Conservation (phyloP, 768 basidiomycete genomes). For the Tricholoma matsutake region DNA sequence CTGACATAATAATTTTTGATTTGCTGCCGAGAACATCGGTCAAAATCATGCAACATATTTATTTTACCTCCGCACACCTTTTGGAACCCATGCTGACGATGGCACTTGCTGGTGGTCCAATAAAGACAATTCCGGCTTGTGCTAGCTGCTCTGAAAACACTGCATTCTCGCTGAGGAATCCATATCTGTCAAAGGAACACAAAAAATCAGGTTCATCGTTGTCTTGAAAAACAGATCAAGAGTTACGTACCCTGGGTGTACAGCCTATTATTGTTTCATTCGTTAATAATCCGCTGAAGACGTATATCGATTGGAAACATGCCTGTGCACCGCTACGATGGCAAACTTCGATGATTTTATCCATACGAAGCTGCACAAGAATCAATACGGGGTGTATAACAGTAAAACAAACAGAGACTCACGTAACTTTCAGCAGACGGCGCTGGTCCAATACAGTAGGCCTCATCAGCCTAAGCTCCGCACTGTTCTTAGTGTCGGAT, state of each 20-base stretch:
- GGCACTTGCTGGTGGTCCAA: slow-evolving; percentile 85
- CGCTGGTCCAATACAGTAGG: slow-evolving; percentile 92
- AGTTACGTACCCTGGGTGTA: slow-evolving; percentile 77
- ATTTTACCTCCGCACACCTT: slow-evolving; percentile 46
- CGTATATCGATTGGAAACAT: slow-evolving; percentile 14
- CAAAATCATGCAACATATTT: not conserved
- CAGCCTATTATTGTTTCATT: slow-evolving; percentile 50
- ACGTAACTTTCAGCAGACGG: slow-evolving; percentile 89
- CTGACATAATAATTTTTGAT: slow-evolving; percentile 92
- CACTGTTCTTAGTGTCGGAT: slow-evolving; percentile 1
- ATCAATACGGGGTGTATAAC: not conserved
- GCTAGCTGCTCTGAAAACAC: slow-evolving; percentile 71
- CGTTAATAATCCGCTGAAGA: slow-evolving; percentile 1
- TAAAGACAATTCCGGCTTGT: slow-evolving; percentile 82
- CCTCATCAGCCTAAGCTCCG: slow-evolving; percentile 69
- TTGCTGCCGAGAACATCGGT: slow-evolving; percentile 46
- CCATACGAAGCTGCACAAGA: slow-evolving; percentile 64
- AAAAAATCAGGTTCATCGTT: slow-evolving; percentile 3
- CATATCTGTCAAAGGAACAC: slow-evolving; percentile 48
- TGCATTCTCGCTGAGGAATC: slow-evolving; percentile 92
- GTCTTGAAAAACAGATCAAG: not conserved
- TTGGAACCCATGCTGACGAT: slow-evolving; percentile 96
- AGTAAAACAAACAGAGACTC: slow-evolving; percentile 26
- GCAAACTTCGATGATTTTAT: slow-evolving; percentile 86
- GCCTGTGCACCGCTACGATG: slow-evolving; percentile 83